A percentile compares a stretch with the other conserved stretches of the same genome.
Conservation (phyloP, 768 basidiomycete species). For the Lentinula raphanica region DNA sequence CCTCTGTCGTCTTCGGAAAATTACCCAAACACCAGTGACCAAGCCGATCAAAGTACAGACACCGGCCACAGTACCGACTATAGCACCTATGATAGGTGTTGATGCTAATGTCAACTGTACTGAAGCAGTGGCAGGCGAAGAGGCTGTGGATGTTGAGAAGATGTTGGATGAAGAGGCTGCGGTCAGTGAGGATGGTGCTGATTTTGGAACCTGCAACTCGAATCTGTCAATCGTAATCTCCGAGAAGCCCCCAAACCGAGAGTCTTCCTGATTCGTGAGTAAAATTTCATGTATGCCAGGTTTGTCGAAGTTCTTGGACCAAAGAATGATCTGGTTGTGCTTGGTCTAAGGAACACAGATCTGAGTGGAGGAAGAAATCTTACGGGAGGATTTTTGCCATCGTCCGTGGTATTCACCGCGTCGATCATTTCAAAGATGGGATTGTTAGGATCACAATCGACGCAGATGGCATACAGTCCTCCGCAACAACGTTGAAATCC, state of each 20-base stretch:
- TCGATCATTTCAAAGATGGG: constrained; percentile 20
- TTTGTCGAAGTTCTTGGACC: constrained; percentile 14
- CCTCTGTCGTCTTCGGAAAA: constrained; percentile 10
- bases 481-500: constrained; percentile 24
- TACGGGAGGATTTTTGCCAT: constrained; percentile 27
- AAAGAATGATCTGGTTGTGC: constrained; percentile 19
- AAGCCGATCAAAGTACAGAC: constrained; percentile 25
- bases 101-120: neutral
- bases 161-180: neutral
- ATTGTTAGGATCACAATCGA: constrained; percentile 27
- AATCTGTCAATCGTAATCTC: constrained; percentile 25
- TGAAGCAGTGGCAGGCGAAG: constrained; percentile 5
- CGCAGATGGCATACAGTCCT: constrained; percentile 24
- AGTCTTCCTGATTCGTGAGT: constrained; percentile 20
- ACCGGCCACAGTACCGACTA: constrained; percentile 39
- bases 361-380: neutral
- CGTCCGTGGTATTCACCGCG: constrained; percentile 21
- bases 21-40: constrained; percentile 20
- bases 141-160: neutral
- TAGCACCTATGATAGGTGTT: constrained; percentile 25
- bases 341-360: neutral
- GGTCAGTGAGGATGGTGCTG: neutral
- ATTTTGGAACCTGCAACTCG: constrained; percentile 16
- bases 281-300: constrained; percentile 24
- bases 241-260: constrained; percentile 22